These are phyloP conservation scores for Verticillium alfalfae DNA, from an alignment of 2,329 filamentous ascomycete species.

Conservation along the genomic window DNA sequence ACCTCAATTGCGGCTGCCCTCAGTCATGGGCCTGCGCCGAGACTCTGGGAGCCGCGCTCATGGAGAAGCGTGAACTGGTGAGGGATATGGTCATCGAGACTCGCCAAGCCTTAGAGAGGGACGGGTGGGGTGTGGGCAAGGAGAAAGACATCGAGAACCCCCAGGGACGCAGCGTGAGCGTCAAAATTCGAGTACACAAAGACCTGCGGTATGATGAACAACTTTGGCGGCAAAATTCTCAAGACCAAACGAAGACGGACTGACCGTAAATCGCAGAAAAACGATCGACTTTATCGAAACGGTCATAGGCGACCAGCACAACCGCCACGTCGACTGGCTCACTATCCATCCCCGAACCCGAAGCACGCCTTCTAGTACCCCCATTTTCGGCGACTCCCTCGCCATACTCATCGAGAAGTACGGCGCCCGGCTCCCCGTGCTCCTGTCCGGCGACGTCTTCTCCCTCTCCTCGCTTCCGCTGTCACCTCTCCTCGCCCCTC, in stretches of 20 bases:
- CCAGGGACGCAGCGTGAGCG: constrained; percentile 54
- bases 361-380: constrained; percentile 53
- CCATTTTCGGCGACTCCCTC: constrained; percentile 58
- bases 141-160: constrained; percentile 35
- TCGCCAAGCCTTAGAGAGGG: constrained; percentile 40
- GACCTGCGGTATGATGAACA: constrained; percentile 43
- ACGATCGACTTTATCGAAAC: constrained; percentile 59
- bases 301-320: constrained; percentile 47
- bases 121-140: constrained; percentile 47
- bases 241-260: not conserved
- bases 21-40: constrained; percentile 68
- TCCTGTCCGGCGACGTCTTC: constrained; percentile 67
- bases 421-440: constrained; percentile 50
- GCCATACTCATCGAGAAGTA: constrained; percentile 47
- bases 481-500: constrained; percentile 24
- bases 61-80: constrained; percentile 60
- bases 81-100: constrained; percentile 58
- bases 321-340: constrained; percentile 58
- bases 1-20: constrained; percentile 69
- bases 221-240: not conserved
- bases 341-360: constrained; percentile 65
- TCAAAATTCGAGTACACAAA: constrained; percentile 65
- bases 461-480: constrained; percentile 46
- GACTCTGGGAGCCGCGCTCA: constrained; percentile 62
- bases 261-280: constrained; percentile 23